These are phyloP conservation scores for Scutellaria barbata DNA, from an alignment of 257 asterid species.

Conservation along the genomic window DNA sequence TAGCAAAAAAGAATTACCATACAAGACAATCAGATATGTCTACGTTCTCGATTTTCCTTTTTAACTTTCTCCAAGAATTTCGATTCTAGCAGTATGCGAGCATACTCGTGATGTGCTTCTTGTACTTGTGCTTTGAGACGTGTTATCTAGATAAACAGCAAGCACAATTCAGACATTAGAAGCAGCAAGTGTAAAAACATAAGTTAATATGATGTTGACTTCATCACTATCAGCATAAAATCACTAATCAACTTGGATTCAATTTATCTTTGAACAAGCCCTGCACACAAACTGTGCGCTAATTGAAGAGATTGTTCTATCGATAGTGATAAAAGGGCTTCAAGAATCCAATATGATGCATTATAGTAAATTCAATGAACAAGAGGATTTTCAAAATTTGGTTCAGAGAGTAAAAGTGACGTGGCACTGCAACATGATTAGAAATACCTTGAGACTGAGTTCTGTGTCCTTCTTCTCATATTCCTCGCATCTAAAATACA, in stretches of 20 bases:
- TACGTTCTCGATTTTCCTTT: slow-evolving; percentile 34
- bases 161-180: not conserved
- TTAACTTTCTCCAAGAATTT: slow-evolving; percentile 51
- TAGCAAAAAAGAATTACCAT: not conserved
- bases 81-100: slow-evolving; percentile 51
- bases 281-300: too few species aligned
- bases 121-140: slow-evolving; percentile 45
- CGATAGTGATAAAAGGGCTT: not conserved
- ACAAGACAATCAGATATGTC: slow-evolving; percentile 22
- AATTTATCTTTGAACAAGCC: too few species aligned
- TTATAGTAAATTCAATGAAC: slow-evolving; percentile 2
- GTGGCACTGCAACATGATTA: not conserved
- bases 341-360: not conserved
- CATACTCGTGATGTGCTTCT: slow-evolving; percentile 47
- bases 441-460: slow-evolving; percentile 66
- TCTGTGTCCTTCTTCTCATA: slow-evolving; percentile 58
- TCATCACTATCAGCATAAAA: not conserved
- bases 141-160: slow-evolving; percentile 44
- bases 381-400: not conserved
- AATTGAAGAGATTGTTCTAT: not conserved
- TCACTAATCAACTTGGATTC: too few species aligned
- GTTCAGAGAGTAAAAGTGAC: not conserved
- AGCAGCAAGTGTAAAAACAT: not conserved
- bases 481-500: slow-evolving; percentile 63
- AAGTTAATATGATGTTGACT: not conserved